Evolutionary conservation across 2,329 filamentous ascomycete genomes (phyloP).

Genomic region (Cryphonectria japonica): DNA sequence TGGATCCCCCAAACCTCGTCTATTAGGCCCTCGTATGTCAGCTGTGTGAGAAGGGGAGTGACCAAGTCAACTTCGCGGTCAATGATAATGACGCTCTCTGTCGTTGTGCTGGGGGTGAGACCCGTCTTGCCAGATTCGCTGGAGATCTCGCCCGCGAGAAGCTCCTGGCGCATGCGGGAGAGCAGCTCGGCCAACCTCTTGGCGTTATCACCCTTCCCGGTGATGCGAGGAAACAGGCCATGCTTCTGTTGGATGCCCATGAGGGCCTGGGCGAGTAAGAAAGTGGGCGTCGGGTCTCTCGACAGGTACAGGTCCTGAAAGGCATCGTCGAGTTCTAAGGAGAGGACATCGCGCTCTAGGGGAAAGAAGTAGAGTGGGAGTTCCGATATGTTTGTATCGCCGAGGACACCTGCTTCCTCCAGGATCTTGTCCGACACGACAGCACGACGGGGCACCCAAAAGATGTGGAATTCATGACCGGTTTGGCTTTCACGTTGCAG

Average conservation of each 20-base stretch:
- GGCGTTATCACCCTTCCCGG: constrained; percentile 94
- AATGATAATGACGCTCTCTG: constrained; percentile 91
- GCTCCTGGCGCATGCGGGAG: constrained; percentile 87
- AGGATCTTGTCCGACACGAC: constrained; percentile 88
- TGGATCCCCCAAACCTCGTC: constrained; percentile 92
- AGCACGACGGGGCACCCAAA: constrained; percentile 93
- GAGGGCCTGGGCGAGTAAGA: constrained; percentile 84
- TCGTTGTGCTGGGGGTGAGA: constrained; percentile 81
- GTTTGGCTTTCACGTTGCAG: constrained; percentile 85
- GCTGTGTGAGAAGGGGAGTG: constrained; percentile 86
- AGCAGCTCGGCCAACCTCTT: constrained; percentile 86
- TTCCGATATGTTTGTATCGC: constrained; percentile 87
- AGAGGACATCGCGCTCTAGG: constrained; percentile 87
- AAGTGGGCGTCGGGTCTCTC: constrained; percentile 90
- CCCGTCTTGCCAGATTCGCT: constrained; percentile 65
- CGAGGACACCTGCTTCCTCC: constrained; percentile 90
- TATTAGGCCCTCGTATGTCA: constrained; percentile 95
- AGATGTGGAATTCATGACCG: constrained; percentile 94
- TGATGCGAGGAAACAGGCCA: constrained; percentile 91
- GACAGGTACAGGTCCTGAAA: constrained; percentile 87
- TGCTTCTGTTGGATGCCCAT: constrained; percentile 93
- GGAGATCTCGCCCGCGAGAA: constrained; percentile 77
- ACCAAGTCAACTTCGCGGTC: constrained; percentile 95
- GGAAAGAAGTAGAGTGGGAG: constrained; percentile 89
- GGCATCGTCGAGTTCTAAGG: constrained; percentile 84